These are phyloP conservation scores for Lathyrus sativus DNA, from an alignment of 306 rosid genomes.

Conservation along the genomic window DNA sequence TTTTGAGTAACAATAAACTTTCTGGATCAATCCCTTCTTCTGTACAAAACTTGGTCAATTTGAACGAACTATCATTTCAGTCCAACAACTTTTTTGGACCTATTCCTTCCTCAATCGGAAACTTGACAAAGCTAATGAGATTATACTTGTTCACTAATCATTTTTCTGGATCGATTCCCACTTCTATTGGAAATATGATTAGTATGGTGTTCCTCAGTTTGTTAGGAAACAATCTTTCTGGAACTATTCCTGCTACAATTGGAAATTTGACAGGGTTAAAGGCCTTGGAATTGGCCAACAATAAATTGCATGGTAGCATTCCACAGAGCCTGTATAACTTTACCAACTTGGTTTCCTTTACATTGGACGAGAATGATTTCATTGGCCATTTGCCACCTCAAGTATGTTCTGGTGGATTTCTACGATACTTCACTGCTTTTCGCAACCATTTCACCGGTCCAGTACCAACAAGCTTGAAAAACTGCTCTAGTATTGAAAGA, in stretches of 20 bases:
- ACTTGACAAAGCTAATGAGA: neutral
- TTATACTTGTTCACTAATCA: neutral
- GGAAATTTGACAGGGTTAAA: slow-evolving; percentile 24
- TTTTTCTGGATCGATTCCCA: slow-evolving; percentile 31
- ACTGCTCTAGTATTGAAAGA: slow-evolving; percentile 26
- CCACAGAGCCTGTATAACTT: neutral
- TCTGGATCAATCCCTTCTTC: slow-evolving; percentile 16
- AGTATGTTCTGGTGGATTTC: slow-evolving; percentile 15
- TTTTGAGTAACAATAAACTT: neutral
- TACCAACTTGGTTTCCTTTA: neutral
- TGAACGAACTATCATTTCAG: neutral
- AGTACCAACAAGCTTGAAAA: slow-evolving; percentile 30
- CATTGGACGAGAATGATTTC: neutral
- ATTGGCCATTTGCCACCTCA: slow-evolving; percentile 26
- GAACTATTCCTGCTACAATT: slow-evolving; percentile 24
- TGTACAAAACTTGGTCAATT: slow-evolving; percentile 27
- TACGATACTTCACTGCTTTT: neutral
- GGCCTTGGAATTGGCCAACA: neutral
- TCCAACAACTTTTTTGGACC: neutral
- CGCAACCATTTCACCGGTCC: slow-evolving; percentile 19
- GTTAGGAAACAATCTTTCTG: slow-evolving; percentile 5
- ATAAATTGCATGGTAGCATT: slow-evolving; percentile 21
- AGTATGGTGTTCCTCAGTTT: neutral
- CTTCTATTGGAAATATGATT: slow-evolving; percentile 11
- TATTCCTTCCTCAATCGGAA: slow-evolving; percentile 38